Percentiles rank a stretch among this genome's conserved stretches.
phyloP scores from a whole-genome alignment of 2,329 filamentous ascomycete species.

The Aspergillus sp. region DNA sequence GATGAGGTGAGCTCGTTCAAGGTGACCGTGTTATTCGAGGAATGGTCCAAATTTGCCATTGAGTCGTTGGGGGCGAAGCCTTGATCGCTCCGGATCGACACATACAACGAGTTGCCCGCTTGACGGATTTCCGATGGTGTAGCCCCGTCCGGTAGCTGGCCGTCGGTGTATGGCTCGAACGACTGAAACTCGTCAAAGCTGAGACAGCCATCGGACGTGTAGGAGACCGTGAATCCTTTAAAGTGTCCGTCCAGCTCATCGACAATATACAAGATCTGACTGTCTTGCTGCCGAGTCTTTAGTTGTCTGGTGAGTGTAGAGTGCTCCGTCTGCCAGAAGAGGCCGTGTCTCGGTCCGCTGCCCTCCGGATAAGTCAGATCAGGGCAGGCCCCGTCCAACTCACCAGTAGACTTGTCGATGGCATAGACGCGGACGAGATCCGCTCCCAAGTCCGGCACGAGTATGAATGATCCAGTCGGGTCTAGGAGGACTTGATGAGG shows the following conservation, averaged over 20 bases:
- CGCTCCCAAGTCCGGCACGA: slow-evolving; percentile 67
- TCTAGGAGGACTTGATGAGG: slow-evolving; percentile 68
- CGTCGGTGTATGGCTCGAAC: slow-evolving; percentile 29
- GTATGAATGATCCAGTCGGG: slow-evolving; percentile 63
- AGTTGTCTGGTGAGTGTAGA: background rate
- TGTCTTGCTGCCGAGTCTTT: slow-evolving; percentile 13
- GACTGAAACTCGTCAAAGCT: slow-evolving; percentile 27
- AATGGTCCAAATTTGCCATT: slow-evolving; percentile 28
- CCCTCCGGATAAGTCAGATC: slow-evolving; percentile 50
- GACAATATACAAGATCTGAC: slow-evolving; percentile 46
- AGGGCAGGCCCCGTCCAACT: slow-evolving; percentile 47
- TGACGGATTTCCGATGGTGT: slow-evolving; percentile 31
- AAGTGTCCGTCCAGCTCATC: slow-evolving; percentile 60
- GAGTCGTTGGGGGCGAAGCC: slow-evolving; percentile 33
- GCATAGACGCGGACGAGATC: slow-evolving; percentile 64
- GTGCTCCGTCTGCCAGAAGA: slow-evolving; percentile 51
- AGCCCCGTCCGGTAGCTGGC: slow-evolving; percentile 28
- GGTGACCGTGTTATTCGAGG: slow-evolving; percentile 62
- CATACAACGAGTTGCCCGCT: slow-evolving; percentile 28
- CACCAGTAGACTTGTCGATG: slow-evolving; percentile 49
- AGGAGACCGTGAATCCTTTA: slow-evolving; percentile 47
- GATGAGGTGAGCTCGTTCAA: slow-evolving; percentile 62
- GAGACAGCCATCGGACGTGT: slow-evolving; percentile 30
- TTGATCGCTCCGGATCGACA: slow-evolving; percentile 36
- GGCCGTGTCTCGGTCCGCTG: slow-evolving; percentile 65